phyloP scores from a whole-genome alignment of 2,329 filamentous ascomycete species.

The Fusarium dimerum region DNA sequence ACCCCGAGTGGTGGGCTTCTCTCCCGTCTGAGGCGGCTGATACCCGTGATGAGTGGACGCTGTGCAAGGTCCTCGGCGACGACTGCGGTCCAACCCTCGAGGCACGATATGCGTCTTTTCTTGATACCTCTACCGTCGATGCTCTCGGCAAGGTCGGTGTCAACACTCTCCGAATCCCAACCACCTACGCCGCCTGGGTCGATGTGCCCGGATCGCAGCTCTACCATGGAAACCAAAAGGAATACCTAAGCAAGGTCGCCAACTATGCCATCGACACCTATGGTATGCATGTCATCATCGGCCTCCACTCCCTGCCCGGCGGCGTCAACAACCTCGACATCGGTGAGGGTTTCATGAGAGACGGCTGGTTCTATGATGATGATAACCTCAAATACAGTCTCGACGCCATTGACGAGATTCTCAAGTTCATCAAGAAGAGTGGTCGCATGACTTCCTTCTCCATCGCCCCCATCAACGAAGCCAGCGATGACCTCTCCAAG shows the following conservation, averaged over 20 bases:
- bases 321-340: constrained; percentile 9
- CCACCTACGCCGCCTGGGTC: constrained; percentile 11
- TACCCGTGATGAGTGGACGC: no score
- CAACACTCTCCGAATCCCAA: constrained; percentile 9
- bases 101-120: constrained; percentile 6
- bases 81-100: constrained; percentile 6
- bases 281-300: constrained; percentile 12
- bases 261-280: constrained; percentile 10
- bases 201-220: constrained; percentile 9
- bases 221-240: constrained; percentile 5
- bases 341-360: constrained; percentile 1
- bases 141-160: constrained; percentile 3
- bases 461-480: constrained; percentile 8
- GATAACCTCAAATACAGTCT: constrained; percentile 1
- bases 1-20: no score
- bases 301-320: constrained; percentile 9
- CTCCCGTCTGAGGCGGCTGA: no score
- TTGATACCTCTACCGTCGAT: constrained; percentile 6
- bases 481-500: constrained; percentile 1
- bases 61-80: not conserved
- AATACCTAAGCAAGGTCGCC: constrained; percentile 1
- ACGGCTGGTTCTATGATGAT: constrained; percentile 9
- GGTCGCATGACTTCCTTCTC: not conserved
- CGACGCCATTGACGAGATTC: constrained; percentile 4
- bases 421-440: constrained; percentile 7